phyloP scores from a whole-genome alignment of 192 early-diverging fungal genomes.

The Coemansia biformis region DNA sequence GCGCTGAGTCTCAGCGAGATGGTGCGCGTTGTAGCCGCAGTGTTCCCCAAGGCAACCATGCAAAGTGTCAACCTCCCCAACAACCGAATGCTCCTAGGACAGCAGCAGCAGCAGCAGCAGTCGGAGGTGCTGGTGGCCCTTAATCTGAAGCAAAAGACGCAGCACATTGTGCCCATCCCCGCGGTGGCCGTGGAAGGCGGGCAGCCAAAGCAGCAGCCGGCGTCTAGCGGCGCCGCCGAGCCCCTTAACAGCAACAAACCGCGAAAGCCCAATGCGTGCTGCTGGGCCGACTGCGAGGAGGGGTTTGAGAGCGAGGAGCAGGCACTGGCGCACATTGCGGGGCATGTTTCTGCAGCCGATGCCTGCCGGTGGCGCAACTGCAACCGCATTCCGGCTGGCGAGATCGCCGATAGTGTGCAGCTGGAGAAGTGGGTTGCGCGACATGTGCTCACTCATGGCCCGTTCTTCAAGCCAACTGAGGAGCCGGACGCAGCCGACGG shows the following conservation, averaged over 20 bases:
- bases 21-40: constrained; percentile 40
- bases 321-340: constrained; percentile 19
- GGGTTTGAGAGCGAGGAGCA: constrained; percentile 24
- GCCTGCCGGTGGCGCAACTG: constrained; percentile 42
- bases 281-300: constrained; percentile 29
- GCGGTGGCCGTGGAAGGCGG: constrained; percentile 4
- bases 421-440: constrained; percentile 23
- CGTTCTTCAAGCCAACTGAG: constrained; percentile 16
- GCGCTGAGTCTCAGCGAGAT: constrained; percentile 38
- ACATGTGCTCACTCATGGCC: constrained; percentile 35
- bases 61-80: constrained; percentile 4
- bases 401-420: background rate
- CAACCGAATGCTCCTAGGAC: background rate
- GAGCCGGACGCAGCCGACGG: too few relatives aligned
- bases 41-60: constrained; percentile 34
- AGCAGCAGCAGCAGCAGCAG: constrained; percentile 6
- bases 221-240: too few relatives aligned
- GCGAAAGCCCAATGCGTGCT: constrained; percentile 10
- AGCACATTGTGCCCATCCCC: constrained; percentile 34
- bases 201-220: constrained; percentile 1
- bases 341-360: constrained; percentile 19
- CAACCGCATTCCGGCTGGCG: constrained; percentile 27
- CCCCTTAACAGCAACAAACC: too few relatives aligned
- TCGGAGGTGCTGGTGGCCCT: constrained; percentile 13
- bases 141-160: constrained; percentile 18